Conservation (phyloP, 164 flowering plant genomes). For the Piper betle region DNA sequence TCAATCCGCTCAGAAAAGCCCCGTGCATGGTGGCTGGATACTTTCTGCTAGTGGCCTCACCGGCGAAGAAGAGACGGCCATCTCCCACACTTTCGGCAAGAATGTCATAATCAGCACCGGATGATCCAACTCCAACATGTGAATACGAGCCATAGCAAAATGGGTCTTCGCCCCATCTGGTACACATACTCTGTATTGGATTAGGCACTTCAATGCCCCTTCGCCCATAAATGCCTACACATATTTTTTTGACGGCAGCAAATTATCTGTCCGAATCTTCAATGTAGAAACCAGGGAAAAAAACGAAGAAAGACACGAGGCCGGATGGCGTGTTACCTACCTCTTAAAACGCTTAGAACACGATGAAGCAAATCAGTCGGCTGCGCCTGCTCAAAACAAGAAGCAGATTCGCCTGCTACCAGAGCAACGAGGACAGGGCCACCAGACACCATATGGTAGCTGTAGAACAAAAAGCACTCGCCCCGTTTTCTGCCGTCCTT, state of each 20-base stretch:
- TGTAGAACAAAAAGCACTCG: conserved; percentile 79
- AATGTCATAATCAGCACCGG: conserved; percentile 81
- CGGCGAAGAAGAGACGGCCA: conserved; percentile 75
- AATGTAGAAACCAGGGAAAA: neutral
- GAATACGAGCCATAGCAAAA: conserved; percentile 82
- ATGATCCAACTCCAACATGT: conserved; percentile 71
- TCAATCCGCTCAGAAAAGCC: conserved; percentile 77
- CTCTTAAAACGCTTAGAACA: conserved; percentile 63
- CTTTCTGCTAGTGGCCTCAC: conserved; percentile 82
- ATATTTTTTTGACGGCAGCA: neutral
- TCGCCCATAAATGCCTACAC: conserved; percentile 67
- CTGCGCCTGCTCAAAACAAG: conserved; percentile 53
- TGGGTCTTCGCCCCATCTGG: conserved; percentile 92
- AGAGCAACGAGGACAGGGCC: conserved; percentile 76
- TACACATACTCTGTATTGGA: conserved; percentile 81
- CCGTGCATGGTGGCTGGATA: conserved; percentile 98
- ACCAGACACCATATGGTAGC: conserved; percentile 89
- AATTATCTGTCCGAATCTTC: neutral
- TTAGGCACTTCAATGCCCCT: conserved; percentile 77
- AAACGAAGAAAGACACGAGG: neutral
- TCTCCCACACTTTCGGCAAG: conserved; percentile 71
- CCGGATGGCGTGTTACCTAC: conserved; percentile 17
- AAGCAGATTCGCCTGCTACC: conserved; percentile 95
- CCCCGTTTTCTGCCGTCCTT: conserved; percentile 46
- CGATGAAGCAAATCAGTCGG: conserved; percentile 50